Base-by-base conservation (phyloP, 805 yeast genomes). In the Metschnikowia henanensis region DNA sequence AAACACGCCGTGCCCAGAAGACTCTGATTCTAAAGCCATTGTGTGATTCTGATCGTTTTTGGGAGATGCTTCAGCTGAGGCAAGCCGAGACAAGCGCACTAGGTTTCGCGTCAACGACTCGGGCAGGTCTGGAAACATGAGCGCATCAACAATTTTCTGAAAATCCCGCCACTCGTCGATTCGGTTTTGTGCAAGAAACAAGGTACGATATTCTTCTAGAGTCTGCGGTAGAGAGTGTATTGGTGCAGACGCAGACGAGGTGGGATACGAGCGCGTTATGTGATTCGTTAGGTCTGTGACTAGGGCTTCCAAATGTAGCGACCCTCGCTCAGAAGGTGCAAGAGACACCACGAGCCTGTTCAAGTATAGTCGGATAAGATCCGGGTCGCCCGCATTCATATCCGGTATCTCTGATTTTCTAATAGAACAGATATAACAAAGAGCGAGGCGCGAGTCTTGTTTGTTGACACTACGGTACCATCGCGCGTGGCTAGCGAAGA, bases 81-180 rank as follows among this genome's bases (percentile, higher is more conserved):
- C 40, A 15, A 52, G 43, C 21, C 45, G 43, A n/a, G 44, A 41
- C 25, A 74, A 56, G 39, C 67, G 64, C 10, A 54, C 52, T 40
- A 75, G 53, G 46, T 73, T 72, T 20, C 56, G 62, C 17, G 64
- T 57, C 13, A 69, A 59, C 22, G 70, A 66, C 3, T 65, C 70
- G 4, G 52, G 41, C 19, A 64, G 53, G 30, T 58, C 63, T 20
- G 57, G 43, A 20, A 51, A 58, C 13, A 64, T 33, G 13, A 75
- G 55, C 15, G 53, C 43, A 2, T 69, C 64, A 16, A 72, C 46
- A 1, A 64, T 49, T 8, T 49, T 39, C 31, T 64, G 68, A 47
- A 75, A 66, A 17, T 52, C 48, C 1, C 47, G 30, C 77, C 76
- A 72, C 18, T 58, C 68, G 12, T 55, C 44, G 20, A 43, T 44